These are phyloP conservation scores for Daedaleopsis nitida DNA, from an alignment of 768 basidiomycete species.

Conservation along the genomic window DNA sequence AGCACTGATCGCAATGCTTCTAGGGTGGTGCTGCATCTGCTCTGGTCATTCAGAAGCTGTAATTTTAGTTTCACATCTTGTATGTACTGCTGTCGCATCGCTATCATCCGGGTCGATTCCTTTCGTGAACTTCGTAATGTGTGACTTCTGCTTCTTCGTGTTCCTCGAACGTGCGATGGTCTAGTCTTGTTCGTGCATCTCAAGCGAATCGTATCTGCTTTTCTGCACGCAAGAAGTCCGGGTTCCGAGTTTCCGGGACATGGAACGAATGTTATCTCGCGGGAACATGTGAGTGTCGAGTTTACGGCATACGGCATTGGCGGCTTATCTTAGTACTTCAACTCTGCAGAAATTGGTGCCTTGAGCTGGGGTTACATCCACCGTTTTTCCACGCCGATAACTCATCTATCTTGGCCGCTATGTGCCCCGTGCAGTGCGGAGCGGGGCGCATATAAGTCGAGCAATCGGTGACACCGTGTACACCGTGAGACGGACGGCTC, in stretches of 20 bases:
- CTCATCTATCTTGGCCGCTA: background rate
- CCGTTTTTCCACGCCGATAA: background rate
- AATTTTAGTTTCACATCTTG: constrained; percentile 24
- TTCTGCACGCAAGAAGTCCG: background rate
- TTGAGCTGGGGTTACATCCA: background rate
- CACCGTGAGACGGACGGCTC: constrained; percentile 6
- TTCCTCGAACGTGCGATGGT: constrained; percentile 9
- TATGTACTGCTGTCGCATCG: constrained; percentile 19
- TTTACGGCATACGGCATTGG: constrained; percentile 8
- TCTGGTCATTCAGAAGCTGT: constrained; percentile 85
- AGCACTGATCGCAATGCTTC: constrained; percentile 20
- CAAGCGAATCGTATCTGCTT: background rate
- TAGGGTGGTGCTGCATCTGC: constrained; percentile 94
- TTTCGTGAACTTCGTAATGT: background rate
- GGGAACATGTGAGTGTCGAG: constrained; percentile 13
- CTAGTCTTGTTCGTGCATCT: background rate
- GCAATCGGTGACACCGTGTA: background rate
- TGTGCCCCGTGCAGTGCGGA: background rate
- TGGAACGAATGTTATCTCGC: background rate
- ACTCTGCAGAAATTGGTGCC: background rate
- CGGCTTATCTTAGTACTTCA: constrained; percentile 10
- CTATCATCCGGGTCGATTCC: constrained; percentile 18
- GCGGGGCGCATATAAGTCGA: constrained; percentile 3
- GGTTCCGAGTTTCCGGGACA: background rate
- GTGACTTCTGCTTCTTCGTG: background rate